These are phyloP conservation scores for Mucor irregularis DNA, from an alignment of 371 early-diverging fungal genomes.

Conservation along the genomic window DNA sequence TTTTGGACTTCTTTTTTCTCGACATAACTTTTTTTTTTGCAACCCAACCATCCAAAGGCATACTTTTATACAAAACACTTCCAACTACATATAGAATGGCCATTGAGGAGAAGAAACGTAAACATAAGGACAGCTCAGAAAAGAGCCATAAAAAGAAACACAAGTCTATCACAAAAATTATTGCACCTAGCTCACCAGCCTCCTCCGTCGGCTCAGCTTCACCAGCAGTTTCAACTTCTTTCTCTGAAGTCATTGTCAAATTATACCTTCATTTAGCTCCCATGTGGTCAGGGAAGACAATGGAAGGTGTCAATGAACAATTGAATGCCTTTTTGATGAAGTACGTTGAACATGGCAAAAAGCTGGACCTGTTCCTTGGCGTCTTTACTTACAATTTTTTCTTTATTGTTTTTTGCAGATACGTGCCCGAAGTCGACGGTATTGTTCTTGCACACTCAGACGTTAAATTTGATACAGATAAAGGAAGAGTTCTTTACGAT, in stretches of 20 bases:
- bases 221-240: slow-evolving; percentile 32
- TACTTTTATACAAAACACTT: not conserved
- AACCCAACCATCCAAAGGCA: not conserved
- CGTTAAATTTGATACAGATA: slow-evolving; percentile 56
- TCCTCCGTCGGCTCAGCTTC: slow-evolving; percentile 9
- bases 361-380: not conserved
- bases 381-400: not conserved
- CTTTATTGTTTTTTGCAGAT: slow-evolving; percentile 44
- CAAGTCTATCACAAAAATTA: slow-evolving; percentile 23
- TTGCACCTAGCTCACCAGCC: slow-evolving; percentile 12
- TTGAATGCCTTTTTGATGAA: slow-evolving; percentile 86
- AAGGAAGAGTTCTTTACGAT: slow-evolving; percentile 79
- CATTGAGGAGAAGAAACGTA: slow-evolving; percentile 43
- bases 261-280: slow-evolving; percentile 79
- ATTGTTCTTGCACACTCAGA: slow-evolving; percentile 83
- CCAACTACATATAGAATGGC: slow-evolving; percentile 8
- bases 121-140: slow-evolving; percentile 39
- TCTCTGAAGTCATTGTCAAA: slow-evolving; percentile 60
- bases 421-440: slow-evolving; percentile 85
- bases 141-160: slow-evolving; percentile 38
- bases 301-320: slow-evolving; percentile 78
- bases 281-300: slow-evolving; percentile 63
- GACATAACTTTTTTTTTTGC: not conserved
- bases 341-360: slow-evolving; percentile 37
- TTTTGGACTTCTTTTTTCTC: not conserved